Conservation (phyloP, 2,329 filamentous ascomycete genomes). For the Ophiostoma ulmi region DNA sequence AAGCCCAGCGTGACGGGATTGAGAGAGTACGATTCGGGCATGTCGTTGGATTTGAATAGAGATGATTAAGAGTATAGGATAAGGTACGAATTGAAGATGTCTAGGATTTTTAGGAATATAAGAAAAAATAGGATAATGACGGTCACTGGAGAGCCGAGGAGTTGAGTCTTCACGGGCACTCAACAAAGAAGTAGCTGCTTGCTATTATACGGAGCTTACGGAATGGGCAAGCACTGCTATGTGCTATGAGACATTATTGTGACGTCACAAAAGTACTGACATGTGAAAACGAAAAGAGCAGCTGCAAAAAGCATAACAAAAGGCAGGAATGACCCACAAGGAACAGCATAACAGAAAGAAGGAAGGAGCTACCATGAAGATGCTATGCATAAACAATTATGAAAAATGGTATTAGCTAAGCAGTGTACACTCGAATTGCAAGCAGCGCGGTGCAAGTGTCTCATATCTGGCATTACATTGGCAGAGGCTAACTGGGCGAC, state of each 20-base stretch:
- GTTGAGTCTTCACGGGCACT: neutral
- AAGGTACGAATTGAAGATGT: neutral
- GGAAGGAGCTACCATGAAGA: neutral
- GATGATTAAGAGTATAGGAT: too few relatives aligned
- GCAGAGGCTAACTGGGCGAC: neutral
- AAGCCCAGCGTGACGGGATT: slow-evolving; percentile 59
- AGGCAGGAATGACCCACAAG: neutral
- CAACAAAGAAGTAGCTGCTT: slow-evolving; percentile 1
- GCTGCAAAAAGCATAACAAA: neutral
- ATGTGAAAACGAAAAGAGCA: neutral
- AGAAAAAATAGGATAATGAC: neutral
- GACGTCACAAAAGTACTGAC: slow-evolving; percentile 6
- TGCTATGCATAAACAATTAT: neutral
- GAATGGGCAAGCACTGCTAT: neutral
- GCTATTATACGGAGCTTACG: neutral
- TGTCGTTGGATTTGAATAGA: neutral
- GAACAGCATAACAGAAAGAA: neutral
- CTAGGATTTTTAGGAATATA: neutral
- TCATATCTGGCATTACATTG: neutral
- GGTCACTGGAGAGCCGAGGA: neutral
- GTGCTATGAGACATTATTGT: neutral
- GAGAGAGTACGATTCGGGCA: slow-evolving; percentile 10
- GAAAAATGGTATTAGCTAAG: neutral
- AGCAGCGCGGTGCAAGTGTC: neutral
- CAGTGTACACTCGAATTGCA: neutral